Evolutionary conservation across 495 filamentous ascomycete genomes (phyloP).

Genomic region (Neurospora tetraspora): DNA sequence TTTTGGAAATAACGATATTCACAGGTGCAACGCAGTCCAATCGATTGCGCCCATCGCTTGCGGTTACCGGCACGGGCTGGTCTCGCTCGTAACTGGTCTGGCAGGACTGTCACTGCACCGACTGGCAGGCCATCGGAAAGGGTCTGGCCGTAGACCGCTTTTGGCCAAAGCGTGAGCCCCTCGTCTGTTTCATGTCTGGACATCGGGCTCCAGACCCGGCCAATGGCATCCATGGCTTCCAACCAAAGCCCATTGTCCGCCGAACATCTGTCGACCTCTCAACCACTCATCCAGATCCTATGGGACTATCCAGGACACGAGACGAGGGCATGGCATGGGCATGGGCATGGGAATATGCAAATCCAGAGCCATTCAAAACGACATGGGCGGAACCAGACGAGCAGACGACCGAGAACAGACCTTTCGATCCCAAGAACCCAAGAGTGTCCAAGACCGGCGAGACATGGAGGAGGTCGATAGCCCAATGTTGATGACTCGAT

Average conservation of each 20-base stretch:
- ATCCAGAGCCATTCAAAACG: background rate
- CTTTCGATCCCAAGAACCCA: background rate
- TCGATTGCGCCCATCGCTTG: background rate
- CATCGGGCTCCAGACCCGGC: conserved; percentile 14
- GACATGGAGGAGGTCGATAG: background rate
- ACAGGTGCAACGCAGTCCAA: background rate
- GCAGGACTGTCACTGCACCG: background rate
- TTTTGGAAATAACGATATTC: background rate
- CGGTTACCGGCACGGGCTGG: background rate
- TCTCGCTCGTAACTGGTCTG: no score
- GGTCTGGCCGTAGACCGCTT: conserved; percentile 8
- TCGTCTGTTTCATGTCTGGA: conserved; percentile 33
- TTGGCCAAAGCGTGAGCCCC: conserved; percentile 16
- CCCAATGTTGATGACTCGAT: background rate
- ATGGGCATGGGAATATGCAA: background rate
- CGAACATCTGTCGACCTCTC: conserved; percentile 11
- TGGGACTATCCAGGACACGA: conserved; percentile 16
- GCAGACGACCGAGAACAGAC: background rate
- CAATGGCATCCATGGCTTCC: conserved; percentile 18
- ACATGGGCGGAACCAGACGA: background rate
- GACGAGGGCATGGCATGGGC: conserved; percentile 1
- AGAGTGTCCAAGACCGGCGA: background rate
- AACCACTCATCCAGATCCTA: conserved; percentile 20
- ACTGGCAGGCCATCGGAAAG: background rate
- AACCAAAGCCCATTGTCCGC: background rate